A percentile compares a stretch with the other conserved stretches of the same genome.
phyloP scores from a whole-genome alignment of 2,329 filamentous ascomycete genomes.

The Furcasterigmium furcatum region DNA sequence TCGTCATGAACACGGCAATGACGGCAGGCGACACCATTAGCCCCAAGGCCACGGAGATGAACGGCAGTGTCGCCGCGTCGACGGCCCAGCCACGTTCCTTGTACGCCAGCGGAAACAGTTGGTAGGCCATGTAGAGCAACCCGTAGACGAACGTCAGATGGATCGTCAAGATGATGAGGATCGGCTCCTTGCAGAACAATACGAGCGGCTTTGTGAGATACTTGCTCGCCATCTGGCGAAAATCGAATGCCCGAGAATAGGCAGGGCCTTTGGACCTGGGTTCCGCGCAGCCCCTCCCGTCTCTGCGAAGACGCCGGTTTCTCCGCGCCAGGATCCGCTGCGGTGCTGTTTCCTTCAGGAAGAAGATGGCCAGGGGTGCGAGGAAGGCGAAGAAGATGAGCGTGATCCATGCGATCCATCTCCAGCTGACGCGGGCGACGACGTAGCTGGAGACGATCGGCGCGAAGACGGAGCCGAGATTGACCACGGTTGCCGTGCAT shows the following conservation, averaged over 20 bases:
- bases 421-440: neutral
- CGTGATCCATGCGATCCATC: neutral
- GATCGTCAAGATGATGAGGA: conserved; percentile 59
- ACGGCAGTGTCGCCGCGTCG: conserved; percentile 57
- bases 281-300: neutral
- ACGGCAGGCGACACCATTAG: conserved; percentile 33
- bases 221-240: neutral
- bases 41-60: conserved; percentile 41
- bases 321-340: neutral
- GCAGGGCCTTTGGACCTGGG: no score
- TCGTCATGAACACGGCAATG: conserved; percentile 54
- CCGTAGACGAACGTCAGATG: conserved; percentile 61
- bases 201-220: conserved; percentile 19
- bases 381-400: neutral
- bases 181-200: conserved; percentile 63
- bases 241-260: no score
- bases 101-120: conserved; percentile 59
- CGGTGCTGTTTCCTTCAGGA: neutral
- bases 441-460: neutral
- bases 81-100: conserved; percentile 55
- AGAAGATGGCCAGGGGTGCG: neutral
- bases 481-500: neutral
- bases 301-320: neutral
- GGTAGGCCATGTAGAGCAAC: conserved; percentile 52
- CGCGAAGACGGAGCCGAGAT: neutral